A percentile compares a stretch with the other conserved stretches of the same genome.
These are phyloP conservation scores for Neotropicomus parvogracilis DNA, from an alignment of 1,284 basidiomycete species.

Conservation along the genomic window DNA sequence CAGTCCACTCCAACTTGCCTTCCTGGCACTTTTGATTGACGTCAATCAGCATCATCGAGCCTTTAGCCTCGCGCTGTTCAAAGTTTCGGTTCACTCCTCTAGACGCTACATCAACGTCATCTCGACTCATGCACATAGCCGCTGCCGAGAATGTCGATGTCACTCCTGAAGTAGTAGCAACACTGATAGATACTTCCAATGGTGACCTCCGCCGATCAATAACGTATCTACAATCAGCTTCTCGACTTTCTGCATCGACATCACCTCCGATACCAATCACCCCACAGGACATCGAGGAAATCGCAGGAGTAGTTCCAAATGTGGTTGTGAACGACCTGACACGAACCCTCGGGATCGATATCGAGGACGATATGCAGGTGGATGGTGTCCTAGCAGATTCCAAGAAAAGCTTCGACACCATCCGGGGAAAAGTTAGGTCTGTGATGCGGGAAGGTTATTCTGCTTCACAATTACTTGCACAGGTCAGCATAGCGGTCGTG, in stretches of 20 bases:
- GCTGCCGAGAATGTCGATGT: conserved; percentile 53
- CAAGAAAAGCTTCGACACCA: conserved; percentile 60
- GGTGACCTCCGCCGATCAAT: conserved; percentile 98
- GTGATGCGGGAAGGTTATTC: conserved; percentile 90
- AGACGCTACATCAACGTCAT: conserved; percentile 72
- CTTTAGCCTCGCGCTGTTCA: conserved; percentile 96
- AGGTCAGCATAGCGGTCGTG: conserved; percentile 48
- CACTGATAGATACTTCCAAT: conserved; percentile 78
- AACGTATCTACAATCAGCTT: conserved; percentile 96
- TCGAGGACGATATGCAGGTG: conserved; percentile 49
- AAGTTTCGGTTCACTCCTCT: conserved; percentile 98
- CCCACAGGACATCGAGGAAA: conserved; percentile 84
- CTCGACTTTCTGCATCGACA: conserved; percentile 74
- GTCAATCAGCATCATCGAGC: conserved; percentile 87
- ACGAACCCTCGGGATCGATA: conserved; percentile 72
- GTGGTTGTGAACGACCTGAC: conserved; percentile 70
- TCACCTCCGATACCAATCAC: conserved; percentile 71
- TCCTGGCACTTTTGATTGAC: conserved; percentile 3
- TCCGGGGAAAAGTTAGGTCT: conserved; percentile 70
- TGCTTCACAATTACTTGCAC: conserved; percentile 84
- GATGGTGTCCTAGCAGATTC: conserved; percentile 36
- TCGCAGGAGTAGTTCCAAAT: conserved; percentile 92
- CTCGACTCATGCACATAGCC: conserved; percentile 82
- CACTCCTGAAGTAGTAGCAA: conserved; percentile 54
- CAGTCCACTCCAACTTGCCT: conserved; percentile 20